Base-by-base conservation (phyloP, 2,329 filamentous ascomycete species). In the Ascochyta lentis region DNA sequence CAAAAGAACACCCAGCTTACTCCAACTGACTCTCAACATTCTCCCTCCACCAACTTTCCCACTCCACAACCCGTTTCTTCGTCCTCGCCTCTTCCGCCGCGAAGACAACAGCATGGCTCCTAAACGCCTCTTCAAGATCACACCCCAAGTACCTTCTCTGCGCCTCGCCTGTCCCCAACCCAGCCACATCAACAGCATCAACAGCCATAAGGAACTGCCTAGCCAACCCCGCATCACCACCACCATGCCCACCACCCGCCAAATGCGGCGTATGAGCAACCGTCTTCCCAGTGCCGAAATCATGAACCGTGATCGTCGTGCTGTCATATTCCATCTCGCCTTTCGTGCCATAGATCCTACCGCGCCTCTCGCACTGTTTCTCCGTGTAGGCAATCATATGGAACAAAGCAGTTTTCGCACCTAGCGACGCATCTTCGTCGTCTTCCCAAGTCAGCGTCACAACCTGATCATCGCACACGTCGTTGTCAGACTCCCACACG, bases 371-470 rank as follows among this genome's bases (percentile, higher is more conserved):
- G 74, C 94, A 98, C 64, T 96, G 89, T 70, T 89, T 89, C 70
- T 91, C 87, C 0, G 93, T 96, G 58, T 93, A 91, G 2, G 94
- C 92, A 2, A 94, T 89, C 94, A 98, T 97, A 76, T 98, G 94
- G 72, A 98, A 90, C 2, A 87, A 87, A 0, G 93, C 94, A 15
- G 89, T 92, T 78, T 98, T 98, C 39, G 91, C 86, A 2, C 86
- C 86, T 23, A 86, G 80, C 53, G 64, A 64, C 22, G 66, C 53
- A 2, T 55, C 43, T 2, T 80, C 78, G 56, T 90, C 87, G 40
- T 96, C 91, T 12, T 92, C 89, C 92, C 94, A 98, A 4, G 84
- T 86, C 48, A 98, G 86, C 0, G 90, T 94, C 19, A 98, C 95
- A 24, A 89, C 84, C 74, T 98, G 94, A 68, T 98, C 92, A 73